phyloP scores from a whole-genome alignment of 176 grass and related monocot genomes.

The Carex kokanica region DNA sequence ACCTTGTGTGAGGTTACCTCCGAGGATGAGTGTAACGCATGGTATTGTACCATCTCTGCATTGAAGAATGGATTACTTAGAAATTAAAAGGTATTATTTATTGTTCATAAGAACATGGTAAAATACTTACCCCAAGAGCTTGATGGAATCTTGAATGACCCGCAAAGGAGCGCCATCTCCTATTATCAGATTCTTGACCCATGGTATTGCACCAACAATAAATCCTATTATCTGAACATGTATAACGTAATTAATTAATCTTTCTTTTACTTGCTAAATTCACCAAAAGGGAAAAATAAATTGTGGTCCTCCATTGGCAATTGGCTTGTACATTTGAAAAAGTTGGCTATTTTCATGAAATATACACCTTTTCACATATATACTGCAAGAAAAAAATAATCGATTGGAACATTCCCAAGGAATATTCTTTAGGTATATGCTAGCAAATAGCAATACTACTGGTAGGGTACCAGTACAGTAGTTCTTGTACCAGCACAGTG shows the following conservation, averaged over 20 bases:
- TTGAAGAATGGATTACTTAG: slow-evolving; percentile 4
- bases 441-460: not conserved
- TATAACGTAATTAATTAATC: not conserved
- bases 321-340: not conserved
- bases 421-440: not conserved
- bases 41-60: slow-evolving; percentile 61
- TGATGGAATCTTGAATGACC: slow-evolving; percentile 31
- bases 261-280: not conserved
- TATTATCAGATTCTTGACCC: slow-evolving; percentile 38
- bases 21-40: slow-evolving; percentile 52
- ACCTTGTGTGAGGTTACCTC: slow-evolving; percentile 72
- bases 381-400: not conserved
- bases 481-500: not conserved
- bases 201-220: slow-evolving; percentile 27
- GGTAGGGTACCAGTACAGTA: not conserved
- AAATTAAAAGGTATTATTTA: not conserved
- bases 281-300: not conserved
- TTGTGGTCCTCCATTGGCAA: not conserved
- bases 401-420: not conserved
- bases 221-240: slow-evolving; percentile 33
- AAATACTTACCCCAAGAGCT: slow-evolving; percentile 15
- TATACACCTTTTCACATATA: not conserved
- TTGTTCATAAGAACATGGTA: not conserved
- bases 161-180: slow-evolving; percentile 30
- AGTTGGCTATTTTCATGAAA: not conserved